A percentile compares a stretch with the other conserved stretches of the same genome.
These are phyloP conservation scores for Coccomyxa sp. DNA, from an alignment of 139 green algal species.

Conservation along the genomic window DNA sequence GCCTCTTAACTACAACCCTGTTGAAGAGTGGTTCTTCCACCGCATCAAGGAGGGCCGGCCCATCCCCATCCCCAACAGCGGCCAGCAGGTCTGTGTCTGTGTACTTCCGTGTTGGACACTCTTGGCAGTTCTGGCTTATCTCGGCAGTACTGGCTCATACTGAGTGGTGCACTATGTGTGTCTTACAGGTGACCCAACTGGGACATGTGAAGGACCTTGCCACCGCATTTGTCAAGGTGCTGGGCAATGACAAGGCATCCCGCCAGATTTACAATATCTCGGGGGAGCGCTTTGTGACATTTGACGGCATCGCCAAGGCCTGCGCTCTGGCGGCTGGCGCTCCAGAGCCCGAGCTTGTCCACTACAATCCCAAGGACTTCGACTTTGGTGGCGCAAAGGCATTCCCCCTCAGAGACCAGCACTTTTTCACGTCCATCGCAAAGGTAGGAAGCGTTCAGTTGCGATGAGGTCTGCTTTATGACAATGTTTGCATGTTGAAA, in stretches of 20 bases:
- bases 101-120: neutral
- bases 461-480: neutral
- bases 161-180: neutral
- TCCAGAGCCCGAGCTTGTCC: constrained; percentile 84
- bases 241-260: constrained; percentile 75
- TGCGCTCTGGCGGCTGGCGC: constrained; percentile 83
- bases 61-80: constrained; percentile 81
- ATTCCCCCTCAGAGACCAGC: constrained; percentile 95
- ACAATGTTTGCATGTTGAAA: neutral
- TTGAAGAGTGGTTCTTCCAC: constrained; percentile 92
- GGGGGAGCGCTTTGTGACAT: constrained; percentile 82
- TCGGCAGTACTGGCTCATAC: too few relatives aligned
- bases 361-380: constrained; percentile 95
- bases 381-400: constrained; percentile 92
- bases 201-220: constrained; percentile 90
- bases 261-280: constrained; percentile 75
- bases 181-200: constrained; percentile 63
- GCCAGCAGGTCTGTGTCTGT: constrained; percentile 65
- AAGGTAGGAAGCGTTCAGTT: constrained; percentile 52
- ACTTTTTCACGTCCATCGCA: constrained; percentile 94
- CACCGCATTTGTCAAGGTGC: constrained; percentile 69
- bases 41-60: constrained; percentile 80
- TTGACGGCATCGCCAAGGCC: constrained; percentile 90
- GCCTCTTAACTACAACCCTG: constrained; percentile 98
- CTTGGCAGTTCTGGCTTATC: neutral